Conservation (phyloP, 495 filamentous ascomycete species). For the Talaromyces trachyspermus region DNA sequence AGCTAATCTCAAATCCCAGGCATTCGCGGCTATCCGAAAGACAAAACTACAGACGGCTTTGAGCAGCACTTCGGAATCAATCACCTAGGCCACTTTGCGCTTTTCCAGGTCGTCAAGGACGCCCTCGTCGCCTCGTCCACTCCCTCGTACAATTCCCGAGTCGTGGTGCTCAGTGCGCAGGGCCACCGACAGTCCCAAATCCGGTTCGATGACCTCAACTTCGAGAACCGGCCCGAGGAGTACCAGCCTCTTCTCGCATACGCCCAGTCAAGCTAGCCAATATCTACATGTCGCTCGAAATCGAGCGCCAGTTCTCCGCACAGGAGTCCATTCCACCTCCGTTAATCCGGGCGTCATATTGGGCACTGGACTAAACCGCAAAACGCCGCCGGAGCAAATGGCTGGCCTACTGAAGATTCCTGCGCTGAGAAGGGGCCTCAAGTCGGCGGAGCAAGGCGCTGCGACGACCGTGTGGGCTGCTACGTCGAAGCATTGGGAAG, state of each 20-base stretch:
- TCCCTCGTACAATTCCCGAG: slow-evolving; percentile 33
- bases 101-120: slow-evolving; percentile 39
- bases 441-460: slow-evolving; percentile 26
- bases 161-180: slow-evolving; percentile 32
- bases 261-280: slow-evolving; percentile 31
- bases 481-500: slow-evolving; percentile 28
- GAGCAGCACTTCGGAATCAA: slow-evolving; percentile 45
- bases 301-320: slow-evolving; percentile 35
- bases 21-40: slow-evolving; percentile 6
- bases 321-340: slow-evolving; percentile 32
- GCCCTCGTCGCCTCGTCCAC: slow-evolving; percentile 32
- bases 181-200: slow-evolving; percentile 22
- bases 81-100: slow-evolving; percentile 42
- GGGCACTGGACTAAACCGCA: slow-evolving; percentile 14
- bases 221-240: slow-evolving; percentile 16
- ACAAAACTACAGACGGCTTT: slow-evolving; percentile 31
- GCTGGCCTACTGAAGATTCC: slow-evolving; percentile 11
- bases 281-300: slow-evolving; percentile 37
- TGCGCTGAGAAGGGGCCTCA: slow-evolving; percentile 21
- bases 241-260: slow-evolving; percentile 33
- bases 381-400: slow-evolving; percentile 15
- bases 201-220: slow-evolving; percentile 20
- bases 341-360: slow-evolving; percentile 35
- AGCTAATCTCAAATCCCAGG: background rate
- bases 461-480: slow-evolving; percentile 41